A percentile compares a stretch with the other conserved stretches of the same genome.
These are phyloP conservation scores for Eucalyptus regnans DNA, from an alignment of 345 rosid genomes.

Conservation along the genomic window DNA sequence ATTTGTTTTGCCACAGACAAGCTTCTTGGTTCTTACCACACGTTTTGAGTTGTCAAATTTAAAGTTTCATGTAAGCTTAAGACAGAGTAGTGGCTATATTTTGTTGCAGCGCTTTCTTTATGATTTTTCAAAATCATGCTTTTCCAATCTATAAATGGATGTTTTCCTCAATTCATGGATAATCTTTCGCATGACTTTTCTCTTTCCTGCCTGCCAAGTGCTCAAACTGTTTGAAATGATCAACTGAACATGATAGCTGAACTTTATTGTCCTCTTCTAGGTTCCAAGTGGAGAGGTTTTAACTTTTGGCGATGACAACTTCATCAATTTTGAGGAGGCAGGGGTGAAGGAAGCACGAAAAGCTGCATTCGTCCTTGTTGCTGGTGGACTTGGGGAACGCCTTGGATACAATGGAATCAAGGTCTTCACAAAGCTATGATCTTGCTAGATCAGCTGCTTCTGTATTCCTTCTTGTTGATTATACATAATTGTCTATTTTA, in stretches of 20 bases:
- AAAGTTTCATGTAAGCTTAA: background rate
- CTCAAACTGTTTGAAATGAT: background rate
- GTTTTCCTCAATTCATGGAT: background rate
- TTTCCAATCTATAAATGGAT: background rate
- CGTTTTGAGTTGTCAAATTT: background rate
- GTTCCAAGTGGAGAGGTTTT: slow-evolving; percentile 85
- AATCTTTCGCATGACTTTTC: background rate
- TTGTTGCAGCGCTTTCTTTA: background rate
- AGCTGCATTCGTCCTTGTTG: slow-evolving; percentile 93
- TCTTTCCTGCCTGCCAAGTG: background rate
- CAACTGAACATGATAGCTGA: background rate
- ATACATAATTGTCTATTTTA: background rate
- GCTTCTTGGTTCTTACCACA: background rate
- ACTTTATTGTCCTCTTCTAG: slow-evolving; percentile 12
- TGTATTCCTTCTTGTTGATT: background rate
- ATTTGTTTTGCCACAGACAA: background rate
- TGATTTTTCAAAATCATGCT: background rate
- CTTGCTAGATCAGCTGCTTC: background rate
- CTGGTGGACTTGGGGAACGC: slow-evolving; percentile 98
- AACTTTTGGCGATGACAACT: slow-evolving; percentile 50
- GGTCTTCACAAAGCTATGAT: slow-evolving; percentile 18
- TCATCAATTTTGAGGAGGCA: slow-evolving; percentile 57
- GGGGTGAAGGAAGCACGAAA: slow-evolving; percentile 76
- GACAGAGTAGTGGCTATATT: background rate
- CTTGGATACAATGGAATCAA: slow-evolving; percentile 98